Percentiles rank a stretch among this genome's conserved stretches.
These are phyloP conservation scores for Volvox carteri DNA, from an alignment of 163 green algal species.

Conservation along the genomic window DNA sequence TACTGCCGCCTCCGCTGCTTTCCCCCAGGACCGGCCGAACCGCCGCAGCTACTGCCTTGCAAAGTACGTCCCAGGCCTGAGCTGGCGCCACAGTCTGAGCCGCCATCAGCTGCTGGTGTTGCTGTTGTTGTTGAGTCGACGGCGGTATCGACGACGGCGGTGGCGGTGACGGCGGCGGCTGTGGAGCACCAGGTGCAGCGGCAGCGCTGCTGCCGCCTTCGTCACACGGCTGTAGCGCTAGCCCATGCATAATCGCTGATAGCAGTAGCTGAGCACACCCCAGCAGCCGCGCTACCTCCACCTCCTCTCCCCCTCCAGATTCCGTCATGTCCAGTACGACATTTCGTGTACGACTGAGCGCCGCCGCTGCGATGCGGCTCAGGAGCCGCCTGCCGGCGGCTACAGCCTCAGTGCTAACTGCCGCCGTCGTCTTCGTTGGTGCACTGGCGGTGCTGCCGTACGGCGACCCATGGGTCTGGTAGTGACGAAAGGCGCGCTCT, in stretches of 20 bases:
- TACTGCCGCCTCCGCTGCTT: background rate
- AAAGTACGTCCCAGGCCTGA: conserved; percentile 7
- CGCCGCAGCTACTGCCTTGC: background rate
- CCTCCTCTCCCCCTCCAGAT: background rate
- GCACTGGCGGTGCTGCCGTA: background rate
- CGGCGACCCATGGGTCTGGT: conserved; percentile 8
- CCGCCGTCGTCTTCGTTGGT: background rate
- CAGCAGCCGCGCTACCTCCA: background rate
- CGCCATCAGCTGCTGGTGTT: background rate
- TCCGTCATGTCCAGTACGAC: background rate
- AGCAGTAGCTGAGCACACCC: conserved; percentile 32
- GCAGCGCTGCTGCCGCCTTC: background rate
- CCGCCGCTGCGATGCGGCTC: background rate
- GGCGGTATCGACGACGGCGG: too few relatives aligned
- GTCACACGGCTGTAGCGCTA: background rate
- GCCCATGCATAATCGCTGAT: background rate
- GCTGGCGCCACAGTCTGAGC: background rate
- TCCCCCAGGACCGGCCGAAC: background rate
- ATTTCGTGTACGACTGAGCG: background rate
- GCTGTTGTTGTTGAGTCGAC: too few relatives aligned
- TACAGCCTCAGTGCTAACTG: background rate
- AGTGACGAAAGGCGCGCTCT: conserved; percentile 1
- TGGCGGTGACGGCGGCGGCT: background rate
- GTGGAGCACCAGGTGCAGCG: background rate
- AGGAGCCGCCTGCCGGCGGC: conserved; percentile 15